Evolutionary conservation across 192 early-diverging fungal genomes (phyloP).

Genomic region (Endogone sp.): DNA sequence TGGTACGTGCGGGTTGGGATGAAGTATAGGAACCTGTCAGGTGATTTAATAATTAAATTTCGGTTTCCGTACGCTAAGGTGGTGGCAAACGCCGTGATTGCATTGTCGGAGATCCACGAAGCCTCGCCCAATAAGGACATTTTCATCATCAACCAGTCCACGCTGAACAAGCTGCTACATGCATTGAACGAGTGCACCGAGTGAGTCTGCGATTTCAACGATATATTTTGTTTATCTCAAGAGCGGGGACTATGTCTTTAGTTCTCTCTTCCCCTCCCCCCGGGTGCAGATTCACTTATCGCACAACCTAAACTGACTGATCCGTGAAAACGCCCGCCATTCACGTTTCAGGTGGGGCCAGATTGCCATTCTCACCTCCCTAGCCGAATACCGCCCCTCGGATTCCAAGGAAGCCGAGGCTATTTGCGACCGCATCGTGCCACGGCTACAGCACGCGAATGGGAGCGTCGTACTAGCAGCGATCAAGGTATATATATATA

Average conservation of each 20-base stretch:
- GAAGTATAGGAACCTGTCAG: neutral
- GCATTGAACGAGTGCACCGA: constrained; percentile 98
- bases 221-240: neutral
- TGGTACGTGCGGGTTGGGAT: constrained; percentile 55
- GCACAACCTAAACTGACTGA: neutral
- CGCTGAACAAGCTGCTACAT: constrained; percentile 79
- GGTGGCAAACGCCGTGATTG: constrained; percentile 92
- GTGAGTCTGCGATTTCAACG: constrained; percentile 42
- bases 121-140: constrained; percentile 61
- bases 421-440: constrained; percentile 87
- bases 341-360: constrained; percentile 77
- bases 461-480: constrained; percentile 92
- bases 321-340: neutral
- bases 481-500: constrained; percentile 57
- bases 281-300: no score
- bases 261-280: no score
- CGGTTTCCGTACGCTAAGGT: constrained; percentile 37
- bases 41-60: constrained; percentile 4
- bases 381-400: constrained; percentile 72
- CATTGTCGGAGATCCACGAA: constrained; percentile 88
- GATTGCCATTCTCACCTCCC: constrained; percentile 86
- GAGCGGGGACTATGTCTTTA: no score
- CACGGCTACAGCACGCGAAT: constrained; percentile 94
- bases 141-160: constrained; percentile 68
- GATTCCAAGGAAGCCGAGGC: constrained; percentile 81